phyloP scores from a whole-genome alignment of 805 yeast species.

The Wickerhamomyces sydowiorum region DNA sequence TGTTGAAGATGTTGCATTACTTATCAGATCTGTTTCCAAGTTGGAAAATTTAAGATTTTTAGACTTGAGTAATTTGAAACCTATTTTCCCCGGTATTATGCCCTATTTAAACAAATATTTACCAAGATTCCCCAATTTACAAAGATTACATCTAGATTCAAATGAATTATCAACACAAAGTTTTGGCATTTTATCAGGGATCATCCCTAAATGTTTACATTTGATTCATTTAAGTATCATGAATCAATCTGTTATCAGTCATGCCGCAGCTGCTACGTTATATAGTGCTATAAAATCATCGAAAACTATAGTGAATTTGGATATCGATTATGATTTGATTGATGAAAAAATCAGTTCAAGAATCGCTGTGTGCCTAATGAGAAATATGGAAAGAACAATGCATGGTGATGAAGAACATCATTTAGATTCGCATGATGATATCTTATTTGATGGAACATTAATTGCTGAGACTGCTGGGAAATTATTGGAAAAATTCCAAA shows the following conservation, averaged over 20 bases:
- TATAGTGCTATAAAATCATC: conserved; percentile 66
- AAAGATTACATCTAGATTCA: conserved; percentile 66
- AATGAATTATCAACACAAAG: conserved; percentile 54
- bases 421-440: conserved; percentile 44
- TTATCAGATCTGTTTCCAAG: conserved; percentile 46
- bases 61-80: conserved; percentile 68
- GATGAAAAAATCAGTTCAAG: conserved; percentile 62
- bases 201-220: conserved; percentile 60
- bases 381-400: conserved; percentile 68
- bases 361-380: conserved; percentile 74
- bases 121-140: conserved; percentile 61
- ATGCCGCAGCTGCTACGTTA: conserved; percentile 57
- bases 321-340: conserved; percentile 56
- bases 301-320: conserved; percentile 58
- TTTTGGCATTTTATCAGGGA: conserved; percentile 55
- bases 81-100: conserved; percentile 57
- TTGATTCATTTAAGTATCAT: conserved; percentile 64
- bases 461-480: conserved; percentile 71
- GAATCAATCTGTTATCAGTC: conserved; percentile 55
- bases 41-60: conserved; percentile 60
- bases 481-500: conserved; percentile 38
- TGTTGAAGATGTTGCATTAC: conserved; percentile 41
- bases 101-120: conserved; percentile 54
- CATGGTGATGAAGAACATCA: conserved; percentile 24
- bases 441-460: conserved; percentile 70